Evolutionary conservation across 495 filamentous ascomycete species (phyloP), one percentile per base, ranked within the genome.

Genomic region (Neurospora sp.): DNA sequence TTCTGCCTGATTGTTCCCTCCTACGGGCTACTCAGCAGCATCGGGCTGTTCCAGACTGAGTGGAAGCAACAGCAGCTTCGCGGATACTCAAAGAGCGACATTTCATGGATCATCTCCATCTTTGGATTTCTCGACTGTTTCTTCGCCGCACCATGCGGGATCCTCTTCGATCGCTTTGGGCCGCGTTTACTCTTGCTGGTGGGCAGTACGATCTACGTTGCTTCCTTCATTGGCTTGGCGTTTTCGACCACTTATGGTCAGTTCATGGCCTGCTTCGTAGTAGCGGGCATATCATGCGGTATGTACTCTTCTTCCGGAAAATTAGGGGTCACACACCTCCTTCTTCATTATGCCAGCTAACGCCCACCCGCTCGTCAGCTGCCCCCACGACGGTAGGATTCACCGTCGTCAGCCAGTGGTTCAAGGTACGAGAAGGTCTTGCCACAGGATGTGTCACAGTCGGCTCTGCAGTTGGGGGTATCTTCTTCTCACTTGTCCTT

Each of bases 61-160:
- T 82, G 79, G 78, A 37, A 72, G n/a, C 37, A 44, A 14, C 27
- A 76, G 20, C 69, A 79, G 70, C 78, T 82, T 6, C 18, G n/a
- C 8, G 71, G 41, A 10, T 72, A 70, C 27, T 66, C 75, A 0
- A 70, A 73, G 40, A 72, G 41, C 35, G 73, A 81, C 10, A 71
- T 80, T 4, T 74, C 80, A 38, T 81, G 79, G 80, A 77, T 82
- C 73, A 78, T 77, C 6, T 79, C 80, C 41, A 35, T 80, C 9
- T 82, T 80, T 66, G 79, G 78, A 14, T 80, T 79, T 39, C 31
- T 80, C 10, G 75, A 69, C 70, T 78, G 77, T 66, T 70, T 82
- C 18, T 77, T 80, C 11, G 76, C 62, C 4, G 69, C 59, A 27
- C 76, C 77, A 0, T 54, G 37, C 1, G 80, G 80, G 5, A 10